Base-by-base conservation (phyloP, 306 rosid genomes). In the Luffa acutangula region DNA sequence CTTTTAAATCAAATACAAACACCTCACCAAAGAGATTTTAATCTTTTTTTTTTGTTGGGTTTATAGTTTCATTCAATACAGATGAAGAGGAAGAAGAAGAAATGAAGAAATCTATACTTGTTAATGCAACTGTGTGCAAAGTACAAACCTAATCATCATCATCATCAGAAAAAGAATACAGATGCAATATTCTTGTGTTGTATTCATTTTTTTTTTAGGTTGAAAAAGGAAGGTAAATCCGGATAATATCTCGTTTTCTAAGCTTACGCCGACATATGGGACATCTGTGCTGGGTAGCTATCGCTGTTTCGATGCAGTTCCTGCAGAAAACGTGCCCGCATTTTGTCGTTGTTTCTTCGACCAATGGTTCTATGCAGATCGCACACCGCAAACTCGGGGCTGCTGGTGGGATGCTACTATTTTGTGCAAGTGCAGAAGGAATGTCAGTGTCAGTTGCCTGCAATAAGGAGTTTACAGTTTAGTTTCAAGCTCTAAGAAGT, bases 241-340 rank as follows among this genome's bases (percentile, higher is more conserved):
- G 85, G 53, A 87, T 85, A 5, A 91, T 93, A 25, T 88, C 91
- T 79, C 80, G 91, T 6, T 4, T 33, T 34, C 90, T 79, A 56
- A 92, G 85, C 84, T 82, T 88, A 78, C 87, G 90, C 89, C 98
- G 85, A 79, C 98, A 95, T 2, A 92, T 89, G n/a, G 97, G 98
- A 78, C 98, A 95, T 87, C 81, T 90, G 15, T 62, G 79, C 80
- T 87, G 88, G 0, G 74, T 65, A 34, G 15, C 9, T 42, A 92
- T 60, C 31, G 96, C 97, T 36, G 82, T 45, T 78, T 75, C 87
- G 12, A 95, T 90, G 85, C 97, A 92, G 0, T 2, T 7, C 87
- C 85, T 90, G 65, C 98, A 95, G 88, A 95, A 95, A 52, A 95
- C 91, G 82, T 95, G 98, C 74, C 98, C 98, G 33, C 98, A 95